Percentiles rank a stretch among this genome's conserved stretches.
Evolutionary conservation across 768 basidiomycete genomes (phyloP).

Genomic region (Kwoniella europaea): DNA sequence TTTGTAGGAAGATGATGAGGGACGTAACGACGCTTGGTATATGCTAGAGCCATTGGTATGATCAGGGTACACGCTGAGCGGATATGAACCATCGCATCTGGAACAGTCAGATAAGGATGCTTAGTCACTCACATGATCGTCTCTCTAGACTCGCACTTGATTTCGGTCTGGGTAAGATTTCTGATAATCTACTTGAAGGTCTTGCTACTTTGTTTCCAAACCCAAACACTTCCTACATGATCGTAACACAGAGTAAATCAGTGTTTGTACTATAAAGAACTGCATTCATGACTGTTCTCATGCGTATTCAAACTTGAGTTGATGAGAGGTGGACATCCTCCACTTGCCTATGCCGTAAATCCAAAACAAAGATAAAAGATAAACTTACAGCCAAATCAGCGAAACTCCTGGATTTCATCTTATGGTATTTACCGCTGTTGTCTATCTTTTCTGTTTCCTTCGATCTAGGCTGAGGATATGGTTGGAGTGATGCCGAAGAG

Average conservation of each 20-base stretch:
- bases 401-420: conserved; percentile 25
- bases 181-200: background rate
- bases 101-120: too few species aligned
- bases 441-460: background rate
- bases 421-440: background rate
- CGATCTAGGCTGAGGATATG: background rate
- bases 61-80: too few species aligned
- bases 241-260: background rate
- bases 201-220: background rate
- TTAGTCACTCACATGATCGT: conserved; percentile 3
- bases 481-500: background rate
- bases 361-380: background rate
- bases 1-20: conserved; percentile 23
- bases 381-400: conserved; percentile 25
- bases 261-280: background rate
- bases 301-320: too few species aligned
- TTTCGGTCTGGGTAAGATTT: conserved; percentile 5
- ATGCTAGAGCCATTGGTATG: conserved; percentile 10
- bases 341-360: conserved; percentile 18
- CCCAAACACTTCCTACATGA: conserved; percentile 8
- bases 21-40: conserved; percentile 7
- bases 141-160: conserved; percentile 9
- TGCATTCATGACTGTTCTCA: background rate
- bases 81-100: too few species aligned
- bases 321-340: conserved; percentile 19